Evolutionary conservation across 805 yeast species (phyloP).

Genomic region (Metschnikowia kofuensis): DNA sequence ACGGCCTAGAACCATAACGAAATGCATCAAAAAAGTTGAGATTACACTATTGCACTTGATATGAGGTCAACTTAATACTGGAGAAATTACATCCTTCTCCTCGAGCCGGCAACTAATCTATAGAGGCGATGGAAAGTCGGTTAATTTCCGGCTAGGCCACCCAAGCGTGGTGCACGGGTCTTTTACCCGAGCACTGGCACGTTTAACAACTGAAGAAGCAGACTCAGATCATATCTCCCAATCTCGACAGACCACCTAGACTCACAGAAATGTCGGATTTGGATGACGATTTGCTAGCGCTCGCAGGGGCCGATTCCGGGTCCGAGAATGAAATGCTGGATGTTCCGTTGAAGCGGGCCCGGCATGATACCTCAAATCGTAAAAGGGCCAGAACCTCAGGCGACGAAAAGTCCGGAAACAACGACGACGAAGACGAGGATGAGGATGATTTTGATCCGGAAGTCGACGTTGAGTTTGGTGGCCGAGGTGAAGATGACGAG

Average conservation of each 20-base stretch:
- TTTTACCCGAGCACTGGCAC: background rate
- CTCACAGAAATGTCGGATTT: slow-evolving; percentile 61
- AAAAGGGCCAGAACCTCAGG: slow-evolving; percentile 20
- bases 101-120: no score
- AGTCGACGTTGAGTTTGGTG: slow-evolving; percentile 27
- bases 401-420: slow-evolving; percentile 23
- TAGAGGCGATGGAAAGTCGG: background rate
- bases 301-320: slow-evolving; percentile 57
- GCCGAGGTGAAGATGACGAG: slow-evolving; percentile 25
- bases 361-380: slow-evolving; percentile 14
- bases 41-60: no score
- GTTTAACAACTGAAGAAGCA: no score
- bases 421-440: slow-evolving; percentile 22
- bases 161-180: background rate
- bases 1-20: no score
- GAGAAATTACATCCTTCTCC: no score
- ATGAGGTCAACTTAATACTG: no score
- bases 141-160: background rate
- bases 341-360: slow-evolving; percentile 31
- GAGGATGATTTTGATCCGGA: slow-evolving; percentile 17
- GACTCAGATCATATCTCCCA: background rate
- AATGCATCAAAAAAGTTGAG: no score
- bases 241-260: background rate
- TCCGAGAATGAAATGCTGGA: slow-evolving; percentile 42
- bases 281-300: slow-evolving; percentile 93